Percentiles rank a stretch among this genome's conserved stretches.
Evolutionary conservation across 257 asterid genomes (phyloP).

Genomic region (Salvia hispanica): DNA sequence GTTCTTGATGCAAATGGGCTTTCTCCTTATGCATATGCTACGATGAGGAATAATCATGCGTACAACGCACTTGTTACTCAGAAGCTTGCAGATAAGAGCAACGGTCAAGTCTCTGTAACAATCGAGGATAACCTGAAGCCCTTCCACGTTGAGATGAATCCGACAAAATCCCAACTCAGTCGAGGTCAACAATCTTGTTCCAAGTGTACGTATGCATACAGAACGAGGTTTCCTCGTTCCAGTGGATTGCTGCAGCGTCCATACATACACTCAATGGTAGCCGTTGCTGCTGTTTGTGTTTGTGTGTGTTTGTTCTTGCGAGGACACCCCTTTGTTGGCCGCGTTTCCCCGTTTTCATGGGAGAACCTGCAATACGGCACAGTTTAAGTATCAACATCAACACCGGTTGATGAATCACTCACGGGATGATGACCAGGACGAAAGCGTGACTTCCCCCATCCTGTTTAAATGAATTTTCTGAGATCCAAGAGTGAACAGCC

Average conservation of each 20-base stretch:
- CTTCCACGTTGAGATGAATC: slow-evolving; percentile 28
- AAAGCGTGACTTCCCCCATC: background rate
- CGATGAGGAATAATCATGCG: slow-evolving; percentile 67
- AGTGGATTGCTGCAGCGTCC: slow-evolving; percentile 70
- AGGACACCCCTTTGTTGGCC: slow-evolving; percentile 64
- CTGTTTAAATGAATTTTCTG: no score
- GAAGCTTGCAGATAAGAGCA: slow-evolving; percentile 52
- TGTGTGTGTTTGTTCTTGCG: slow-evolving; percentile 76
- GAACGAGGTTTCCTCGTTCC: slow-evolving; percentile 42
- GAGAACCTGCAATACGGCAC: slow-evolving; percentile 69
- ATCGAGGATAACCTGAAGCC: slow-evolving; percentile 46
- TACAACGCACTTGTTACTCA: slow-evolving; percentile 64
- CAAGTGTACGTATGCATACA: slow-evolving; percentile 54
- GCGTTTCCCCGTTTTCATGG: slow-evolving; percentile 68
- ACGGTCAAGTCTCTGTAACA: slow-evolving; percentile 53
- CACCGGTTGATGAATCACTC: background rate
- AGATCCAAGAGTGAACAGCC: slow-evolving; percentile 10
- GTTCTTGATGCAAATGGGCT: slow-evolving; percentile 71
- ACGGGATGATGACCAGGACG: background rate
- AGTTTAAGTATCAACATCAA: slow-evolving; percentile 26
- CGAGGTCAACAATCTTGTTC: slow-evolving; percentile 55
- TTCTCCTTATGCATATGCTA: slow-evolving; percentile 73
- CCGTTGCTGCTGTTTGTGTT: slow-evolving; percentile 83
- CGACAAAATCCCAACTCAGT: slow-evolving; percentile 13
- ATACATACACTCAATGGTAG: slow-evolving; percentile 73